Evolutionary conservation across 352 stramenopile genomes (phyloP).

Genomic region (Phytopythium chamaehyphon): DNA sequence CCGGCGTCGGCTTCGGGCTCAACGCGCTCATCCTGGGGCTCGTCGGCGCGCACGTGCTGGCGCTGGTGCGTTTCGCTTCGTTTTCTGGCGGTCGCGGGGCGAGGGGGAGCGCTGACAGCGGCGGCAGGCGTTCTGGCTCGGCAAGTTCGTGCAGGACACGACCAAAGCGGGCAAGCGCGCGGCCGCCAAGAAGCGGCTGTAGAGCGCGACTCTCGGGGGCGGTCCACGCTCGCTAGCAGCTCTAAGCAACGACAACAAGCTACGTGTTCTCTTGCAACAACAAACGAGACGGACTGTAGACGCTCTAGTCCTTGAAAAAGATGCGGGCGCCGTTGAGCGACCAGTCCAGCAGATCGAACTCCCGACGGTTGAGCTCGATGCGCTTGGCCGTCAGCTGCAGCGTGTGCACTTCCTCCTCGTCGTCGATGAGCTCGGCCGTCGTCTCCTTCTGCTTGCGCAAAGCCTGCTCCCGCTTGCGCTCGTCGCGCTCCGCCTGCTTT

Average conservation of each 20-base stretch:
- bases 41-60: conserved; percentile 67
- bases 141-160: conserved; percentile 58
- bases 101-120: neutral
- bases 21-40: conserved; percentile 68
- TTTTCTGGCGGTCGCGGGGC: too few relatives aligned
- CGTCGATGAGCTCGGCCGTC: conserved; percentile 78
- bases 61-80: conserved; percentile 32
- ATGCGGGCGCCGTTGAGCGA: conserved; percentile 88
- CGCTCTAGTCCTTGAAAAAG: conserved; percentile 88
- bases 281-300: neutral
- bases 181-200: conserved; percentile 57
- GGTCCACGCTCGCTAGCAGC: neutral
- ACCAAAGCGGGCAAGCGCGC: conserved; percentile 29
- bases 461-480: conserved; percentile 71
- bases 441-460: conserved; percentile 81
- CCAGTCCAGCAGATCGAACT: conserved; percentile 90
- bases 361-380: conserved; percentile 82
- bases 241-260: too few relatives aligned
- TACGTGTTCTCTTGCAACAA: neutral
- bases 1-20: conserved; percentile 38
- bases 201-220: conserved; percentile 7
- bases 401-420: conserved; percentile 84
- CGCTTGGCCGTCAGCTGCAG: conserved; percentile 86
- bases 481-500: conserved; percentile 80
- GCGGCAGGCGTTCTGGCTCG: conserved; percentile 50